Evolutionary conservation across 768 basidiomycete species (phyloP), one percentile per base, ranked within the genome.

Genomic region (Psilocybe cubensis): DNA sequence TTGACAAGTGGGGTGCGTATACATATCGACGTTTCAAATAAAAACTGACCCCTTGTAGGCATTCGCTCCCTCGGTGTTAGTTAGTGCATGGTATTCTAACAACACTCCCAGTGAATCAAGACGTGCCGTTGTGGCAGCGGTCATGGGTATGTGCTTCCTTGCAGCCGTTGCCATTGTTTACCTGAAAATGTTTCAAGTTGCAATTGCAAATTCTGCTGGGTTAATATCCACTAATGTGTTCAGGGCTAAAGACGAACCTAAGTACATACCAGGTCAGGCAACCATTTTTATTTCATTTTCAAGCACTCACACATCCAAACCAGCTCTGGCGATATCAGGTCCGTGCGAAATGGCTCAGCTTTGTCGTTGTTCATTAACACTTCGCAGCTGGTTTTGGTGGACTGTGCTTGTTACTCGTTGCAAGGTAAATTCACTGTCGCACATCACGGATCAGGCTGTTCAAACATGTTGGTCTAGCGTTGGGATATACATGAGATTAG

Each of bases 211-310:
- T 60, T 74, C 76, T 29, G 71, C 79, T 52, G 82, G 82, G 21
- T 62, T 84, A 11, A 79, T 82, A 54, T 79, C 79, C 1, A 79
- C 79, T 27, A 83, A 84, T 60, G 79, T 82, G 8, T 83, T 83
- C 66, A 74, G 75, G 51, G 76, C 78, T 9, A 66, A 80, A 63
- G 80, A 82, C 57, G 82, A 78, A 59, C 81, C 80, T 0, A 77
- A 72, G 62, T 82, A 83, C 61, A 69, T 79, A 40, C 79, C 78
- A 56, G 75, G 76, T 76, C 54, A 52, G 64, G 43, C 44, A 6
- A 17, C 8, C 7, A 38, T 46, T 20, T 14, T 18, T n/a, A 24
- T 23, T 23, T 12, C 5, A 23, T 24, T 18, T 35, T 55, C 18
- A 24, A 25, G 48, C 33, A 27, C 38, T 45, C 11, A 24, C 59